Base-by-base conservation (phyloP, 805 yeast genomes). In the Candida hungchunana region DNA sequence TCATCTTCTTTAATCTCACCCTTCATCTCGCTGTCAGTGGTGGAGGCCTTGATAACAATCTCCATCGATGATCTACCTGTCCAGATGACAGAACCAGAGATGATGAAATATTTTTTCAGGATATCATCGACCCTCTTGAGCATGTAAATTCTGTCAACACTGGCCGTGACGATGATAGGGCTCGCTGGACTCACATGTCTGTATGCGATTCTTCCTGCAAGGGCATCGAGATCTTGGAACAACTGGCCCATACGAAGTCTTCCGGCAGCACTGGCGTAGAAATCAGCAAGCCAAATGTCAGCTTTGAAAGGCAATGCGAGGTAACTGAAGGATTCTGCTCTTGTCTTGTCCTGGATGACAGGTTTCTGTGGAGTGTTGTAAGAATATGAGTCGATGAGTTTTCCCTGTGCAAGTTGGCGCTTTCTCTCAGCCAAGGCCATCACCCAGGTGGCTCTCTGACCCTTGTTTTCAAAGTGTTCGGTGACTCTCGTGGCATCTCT, bases 21-120 rank as follows among this genome's bases (percentile, higher is more conserved):
- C 5, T 84, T 84, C 7, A 76, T 45, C 7, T 66, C 66, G 11
- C 69, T 73, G 34, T 75, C 79, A 37, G 77, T 79, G 3, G 94
- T 79, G 45, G 86, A 83, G 2, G 96, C 97, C 54, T 78, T 82
- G 50, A 89, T 93, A 31, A 88, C 75, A 53, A 89, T 89, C 62
- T 89, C 97, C 96, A 89, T 89, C 1, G 96, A 88, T 1, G 95
- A 84, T 42, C 86, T 69, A 40, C 97, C 97, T 0, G 96, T 89
- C 86, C 95, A 89, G 7, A 94, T 80, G 28, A 88, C 96, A 34
- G 79, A 70, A n/a, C 97, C 97, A 20, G 93, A 88, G 42, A 89
- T 63, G 19, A 87, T 71, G 50, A 90, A 79, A 60, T 87, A 86
- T 61, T 73, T 81, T 44, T 77, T 75, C 37, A 71, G 67, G 43